A percentile compares a stretch with the other conserved stretches of the same genome.
phyloP scores from a whole-genome alignment of 1,139 yeast species.

The Yamadazyma atmosphaerica region DNA sequence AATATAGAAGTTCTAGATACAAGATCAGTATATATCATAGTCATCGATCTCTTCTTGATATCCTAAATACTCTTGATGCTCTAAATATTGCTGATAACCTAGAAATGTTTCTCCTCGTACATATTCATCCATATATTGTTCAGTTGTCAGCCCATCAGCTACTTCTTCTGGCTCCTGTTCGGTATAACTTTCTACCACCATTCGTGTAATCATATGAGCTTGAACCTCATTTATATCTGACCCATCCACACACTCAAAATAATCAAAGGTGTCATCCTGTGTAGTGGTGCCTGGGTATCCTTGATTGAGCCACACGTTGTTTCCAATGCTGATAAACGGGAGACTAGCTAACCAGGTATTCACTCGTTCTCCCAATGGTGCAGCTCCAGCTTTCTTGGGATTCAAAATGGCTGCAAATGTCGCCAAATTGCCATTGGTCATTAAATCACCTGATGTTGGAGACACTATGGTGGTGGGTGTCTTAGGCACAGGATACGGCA shows the following conservation, averaged over 20 bases:
- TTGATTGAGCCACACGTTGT: constrained; percentile 2
- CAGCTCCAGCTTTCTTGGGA: too few species aligned
- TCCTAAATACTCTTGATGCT: neutral
- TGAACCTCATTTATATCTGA: constrained; percentile 53
- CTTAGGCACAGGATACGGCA: neutral
- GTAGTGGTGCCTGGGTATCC: constrained; percentile 42
- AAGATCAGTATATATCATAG: neutral
- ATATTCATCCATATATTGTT: neutral
- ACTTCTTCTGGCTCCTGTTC: neutral
- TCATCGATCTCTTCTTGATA: neutral
- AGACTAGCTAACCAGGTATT: constrained; percentile 49
- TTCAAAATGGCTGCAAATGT: constrained; percentile 32
- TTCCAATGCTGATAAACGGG: neutral
- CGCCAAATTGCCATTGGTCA: neutral
- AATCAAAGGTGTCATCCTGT: constrained; percentile 16
- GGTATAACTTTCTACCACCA: constrained; percentile 39
- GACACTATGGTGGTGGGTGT: neutral
- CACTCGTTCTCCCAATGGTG: constrained; percentile 63
- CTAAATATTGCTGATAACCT: too few species aligned
- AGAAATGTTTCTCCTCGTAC: too few species aligned
- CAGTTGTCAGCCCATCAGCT: neutral
- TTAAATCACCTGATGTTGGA: neutral
- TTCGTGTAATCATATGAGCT: constrained; percentile 49
- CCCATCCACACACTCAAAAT: constrained; percentile 16
- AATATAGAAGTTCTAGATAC: too few species aligned